Evolutionary conservation across 345 rosid genomes (phyloP).

Genomic region (Reutealis trisperma): DNA sequence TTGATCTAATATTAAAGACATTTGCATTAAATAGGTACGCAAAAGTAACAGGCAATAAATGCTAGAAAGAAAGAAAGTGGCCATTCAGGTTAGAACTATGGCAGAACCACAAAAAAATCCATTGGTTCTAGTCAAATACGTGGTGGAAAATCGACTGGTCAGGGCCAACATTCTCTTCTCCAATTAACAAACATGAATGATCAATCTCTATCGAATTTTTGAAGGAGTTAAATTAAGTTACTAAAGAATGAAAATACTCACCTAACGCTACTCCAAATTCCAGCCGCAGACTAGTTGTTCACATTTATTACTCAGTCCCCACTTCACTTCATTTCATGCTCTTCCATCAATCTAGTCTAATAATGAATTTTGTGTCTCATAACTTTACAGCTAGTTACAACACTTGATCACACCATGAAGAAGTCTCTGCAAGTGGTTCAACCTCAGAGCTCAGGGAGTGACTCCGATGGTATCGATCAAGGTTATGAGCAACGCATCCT

Average conservation of each 20-base stretch:
- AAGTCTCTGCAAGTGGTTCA: conserved; percentile 26
- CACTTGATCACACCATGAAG: conserved; percentile 21
- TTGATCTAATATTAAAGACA: neutral
- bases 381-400: neutral
- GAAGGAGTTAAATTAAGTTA: neutral
- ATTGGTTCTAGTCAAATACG: conserved; percentile 11
- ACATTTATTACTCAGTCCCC: conserved; percentile 37
- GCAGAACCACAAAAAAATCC: conserved; percentile 12
- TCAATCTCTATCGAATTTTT: conserved; percentile 1
- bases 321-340: neutral
- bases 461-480: conserved; percentile 30
- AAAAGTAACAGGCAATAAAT: neutral
- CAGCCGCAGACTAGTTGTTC: conserved; percentile 61
- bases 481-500: conserved; percentile 46
- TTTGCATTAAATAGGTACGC: neutral
- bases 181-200: neutral
- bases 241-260: neutral
- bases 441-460: conserved; percentile 38
- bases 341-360: neutral
- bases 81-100: neutral
- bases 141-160: conserved; percentile 17
- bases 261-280: conserved; percentile 9
- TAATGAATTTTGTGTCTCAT: neutral
- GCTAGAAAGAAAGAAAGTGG: neutral
- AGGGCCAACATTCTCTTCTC: conserved; percentile 14